Evolutionary conservation across 2,329 filamentous ascomycete genomes (phyloP), one percentile per base, ranked within the genome.

Genomic region (Zalaria obscura): DNA sequence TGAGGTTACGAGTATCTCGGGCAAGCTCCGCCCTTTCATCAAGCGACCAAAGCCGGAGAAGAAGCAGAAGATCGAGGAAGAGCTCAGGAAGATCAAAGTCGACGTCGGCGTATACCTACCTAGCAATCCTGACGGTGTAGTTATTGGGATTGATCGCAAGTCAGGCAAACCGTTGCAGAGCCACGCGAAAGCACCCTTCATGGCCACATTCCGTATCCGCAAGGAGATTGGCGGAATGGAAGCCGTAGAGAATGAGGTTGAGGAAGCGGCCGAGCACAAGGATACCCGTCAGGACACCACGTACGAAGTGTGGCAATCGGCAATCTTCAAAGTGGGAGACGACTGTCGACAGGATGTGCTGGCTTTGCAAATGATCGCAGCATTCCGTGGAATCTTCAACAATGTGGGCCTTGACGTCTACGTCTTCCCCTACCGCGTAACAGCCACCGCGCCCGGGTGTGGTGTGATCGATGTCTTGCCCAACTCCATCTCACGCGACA

Each of bases 311-410:
- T 96, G 91, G 93, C 91, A 98, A 61, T 93, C 87, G 2, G 91
- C 89, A 43, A 99, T 99, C 56, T 99, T 99, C 78, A 99, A 99
- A 61, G 93, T 99, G 38, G 91, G 91, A 47, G 91, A 99, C 58
- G 91, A 99, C 61, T 96, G 91, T 59, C 82, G 91, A 39, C 91
- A 99, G 64, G 93, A 99, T 54, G 83, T 99, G 40, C 71, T 99
- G 45, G 91, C 91, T 2, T 69, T 99, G 47, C 91, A 98, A 62
- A 93, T 99, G 82, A 95, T 99, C 58, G 81, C 91, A 0, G 87
- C 88, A 1, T 99, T 98, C 70, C 80, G 91, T 25, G 88, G 88
- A 48, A 98, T 99, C 54, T 98, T 96, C 71, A 83, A 93, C 59
- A 82, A 77, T 49, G 84, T 96, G 34, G 93, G 93, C 0, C 74